Evolutionary conservation across 495 filamentous ascomycete species (phyloP).

Genomic region (Penicillium psychrofluorescens): DNA sequence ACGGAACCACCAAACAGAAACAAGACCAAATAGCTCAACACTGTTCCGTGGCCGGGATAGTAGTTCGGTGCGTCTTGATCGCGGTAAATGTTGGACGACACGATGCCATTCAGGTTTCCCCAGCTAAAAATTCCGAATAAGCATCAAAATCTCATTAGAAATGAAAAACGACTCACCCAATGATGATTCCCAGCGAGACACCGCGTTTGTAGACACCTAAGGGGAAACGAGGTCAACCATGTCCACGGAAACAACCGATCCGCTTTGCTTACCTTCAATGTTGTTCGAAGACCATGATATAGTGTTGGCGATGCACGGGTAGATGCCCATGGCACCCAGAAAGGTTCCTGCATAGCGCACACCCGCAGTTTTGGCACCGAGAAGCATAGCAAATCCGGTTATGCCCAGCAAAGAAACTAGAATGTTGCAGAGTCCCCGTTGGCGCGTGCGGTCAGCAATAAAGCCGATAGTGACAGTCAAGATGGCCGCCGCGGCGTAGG

Average conservation of each 20-base stretch:
- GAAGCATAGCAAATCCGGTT: constrained; percentile 70
- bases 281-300: constrained; percentile 90
- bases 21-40: constrained; percentile 53
- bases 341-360: constrained; percentile 81
- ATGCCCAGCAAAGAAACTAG: constrained; percentile 62
- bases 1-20: constrained; percentile 56
- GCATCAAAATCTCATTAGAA: no score
- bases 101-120: constrained; percentile 88
- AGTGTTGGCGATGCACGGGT: constrained; percentile 86
- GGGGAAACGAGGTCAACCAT: not conserved
- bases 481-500: constrained; percentile 75
- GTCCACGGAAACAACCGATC: no score
- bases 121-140: constrained; percentile 37
- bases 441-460: constrained; percentile 68
- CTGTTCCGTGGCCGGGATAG: constrained; percentile 49
- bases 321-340: constrained; percentile 83
- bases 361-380: constrained; percentile 48
- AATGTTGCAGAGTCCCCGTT: constrained; percentile 82
- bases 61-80: constrained; percentile 46
- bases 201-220: constrained; percentile 81
- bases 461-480: constrained; percentile 72
- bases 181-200: constrained; percentile 76
- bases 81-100: constrained; percentile 68
- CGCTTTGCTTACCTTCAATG: constrained; percentile 49
- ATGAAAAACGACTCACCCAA: constrained; percentile 27